Conservation (phyloP, 768 basidiomycete species). For the Paxillus ammoniavirescens region DNA sequence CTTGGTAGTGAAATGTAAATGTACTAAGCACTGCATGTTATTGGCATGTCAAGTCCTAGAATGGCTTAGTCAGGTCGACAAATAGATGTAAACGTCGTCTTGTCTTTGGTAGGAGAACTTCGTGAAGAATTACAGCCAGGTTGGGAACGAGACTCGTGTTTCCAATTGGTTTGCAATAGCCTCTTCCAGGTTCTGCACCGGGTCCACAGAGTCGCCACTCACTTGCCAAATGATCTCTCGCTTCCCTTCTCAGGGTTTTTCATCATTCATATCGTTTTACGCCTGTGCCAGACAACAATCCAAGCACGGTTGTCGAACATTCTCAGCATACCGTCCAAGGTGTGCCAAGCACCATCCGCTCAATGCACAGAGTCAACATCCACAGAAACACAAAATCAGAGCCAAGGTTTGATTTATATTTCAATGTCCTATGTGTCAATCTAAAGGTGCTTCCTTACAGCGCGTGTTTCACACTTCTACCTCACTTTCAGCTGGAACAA, state of each 20-base stretch:
- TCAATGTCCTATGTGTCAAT: slow-evolving; percentile 6
- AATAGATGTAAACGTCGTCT: slow-evolving; percentile 16
- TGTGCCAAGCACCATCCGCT: slow-evolving; percentile 31
- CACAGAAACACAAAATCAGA: slow-evolving; percentile 12
- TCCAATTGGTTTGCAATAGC: background rate
- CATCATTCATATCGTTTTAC: slow-evolving; percentile 55
- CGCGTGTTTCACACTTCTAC: slow-evolving; percentile 74
- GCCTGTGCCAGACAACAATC: slow-evolving; percentile 46
- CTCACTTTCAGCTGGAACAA: slow-evolving; percentile 48
- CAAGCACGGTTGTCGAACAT: slow-evolving; percentile 31
- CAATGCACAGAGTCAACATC: slow-evolving; percentile 15
- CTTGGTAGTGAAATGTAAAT: background rate
- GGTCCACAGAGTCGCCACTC: background rate
- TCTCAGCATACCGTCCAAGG: slow-evolving; percentile 39
- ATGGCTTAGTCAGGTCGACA: slow-evolving; percentile 20
- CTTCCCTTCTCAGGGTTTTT: slow-evolving; percentile 47
- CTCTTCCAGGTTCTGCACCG: background rate
- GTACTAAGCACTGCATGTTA: background rate
- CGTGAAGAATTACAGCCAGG: background rate
- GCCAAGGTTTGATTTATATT: slow-evolving; percentile 40
- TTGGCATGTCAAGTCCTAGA: background rate
- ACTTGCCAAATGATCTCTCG: slow-evolving; percentile 47
- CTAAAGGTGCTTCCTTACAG: slow-evolving; percentile 40
- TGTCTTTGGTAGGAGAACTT: too few species aligned
- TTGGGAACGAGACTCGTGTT: background rate